Conservation (phyloP, 1,284 basidiomycete genomes). For the Phellopilus nigrolimitatus region DNA sequence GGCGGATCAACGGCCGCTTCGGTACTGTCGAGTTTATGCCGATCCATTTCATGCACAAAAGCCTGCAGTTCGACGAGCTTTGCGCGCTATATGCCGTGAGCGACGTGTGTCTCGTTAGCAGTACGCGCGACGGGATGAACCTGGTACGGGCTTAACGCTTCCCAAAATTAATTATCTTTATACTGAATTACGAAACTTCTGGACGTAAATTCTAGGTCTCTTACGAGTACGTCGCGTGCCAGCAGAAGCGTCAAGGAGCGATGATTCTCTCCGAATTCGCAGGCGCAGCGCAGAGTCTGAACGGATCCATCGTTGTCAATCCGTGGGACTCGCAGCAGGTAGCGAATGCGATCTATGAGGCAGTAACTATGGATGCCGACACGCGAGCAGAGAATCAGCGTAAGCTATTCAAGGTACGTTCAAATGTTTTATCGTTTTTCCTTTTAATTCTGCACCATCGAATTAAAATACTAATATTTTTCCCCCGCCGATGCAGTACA, state of each 20-base stretch:
- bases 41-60: slow-evolving; percentile 98
- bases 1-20: slow-evolving; percentile 96
- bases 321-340: slow-evolving; percentile 96
- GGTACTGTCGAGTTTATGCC: slow-evolving; percentile 99
- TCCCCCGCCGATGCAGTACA: no score
- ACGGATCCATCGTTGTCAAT: slow-evolving; percentile 92
- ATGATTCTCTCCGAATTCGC: slow-evolving; percentile 99
- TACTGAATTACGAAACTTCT: no score
- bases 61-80: slow-evolving; percentile 89
- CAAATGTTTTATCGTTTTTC: slow-evolving; percentile 7
- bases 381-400: slow-evolving; percentile 86
- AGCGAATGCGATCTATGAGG: slow-evolving; percentile 92
- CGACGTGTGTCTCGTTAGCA: slow-evolving; percentile 94
- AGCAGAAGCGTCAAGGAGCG: slow-evolving; percentile 87
- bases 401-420: slow-evolving; percentile 82
- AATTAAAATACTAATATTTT: no score
- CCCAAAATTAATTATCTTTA: no score
- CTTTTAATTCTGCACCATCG: not conserved
- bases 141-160: no score
- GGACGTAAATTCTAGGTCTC: no score
- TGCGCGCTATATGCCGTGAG: slow-evolving; percentile 95
- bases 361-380: slow-evolving; percentile 83
- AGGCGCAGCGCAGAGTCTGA: slow-evolving; percentile 93
- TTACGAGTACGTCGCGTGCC: slow-evolving; percentile 98
- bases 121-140: slow-evolving; percentile 98